Base-by-base conservation (phyloP, 208 protist species). In the Vickermania spadyakhi region DNA sequence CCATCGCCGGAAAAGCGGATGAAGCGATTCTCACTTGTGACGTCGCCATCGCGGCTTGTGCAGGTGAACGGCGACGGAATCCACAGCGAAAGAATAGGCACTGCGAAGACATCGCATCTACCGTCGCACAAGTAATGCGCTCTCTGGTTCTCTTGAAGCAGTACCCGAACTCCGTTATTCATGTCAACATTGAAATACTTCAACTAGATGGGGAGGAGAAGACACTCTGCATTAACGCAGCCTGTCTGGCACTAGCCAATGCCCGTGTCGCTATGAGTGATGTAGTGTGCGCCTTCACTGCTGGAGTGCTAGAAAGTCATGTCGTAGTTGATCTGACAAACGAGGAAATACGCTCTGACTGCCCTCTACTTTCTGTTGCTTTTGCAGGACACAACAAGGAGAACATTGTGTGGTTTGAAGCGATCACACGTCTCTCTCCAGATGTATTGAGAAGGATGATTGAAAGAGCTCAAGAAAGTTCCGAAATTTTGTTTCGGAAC, bases 81-180 rank as follows among this genome's bases (percentile, higher is more conserved):
- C 70, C 79, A 7, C 79, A 89, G 70, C 60, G 81, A 21, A 60
- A 70, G n/a, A 79, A 68, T 14, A 75, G 61, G 7, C 53, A 86
- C 22, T 81, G 80, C 5, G 80, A 92, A 28, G 88, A 94, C n/a
- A 89, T 92, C 5, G 73, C 70, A 27, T 68, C 81, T 7, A 68
- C 83, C 0, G 78, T 94, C 22, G 64, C 86, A 25, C 78, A 89
- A 30, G 84, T 92, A 14, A 72, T 72, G 29, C 79, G 84, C 23
- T 91, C 84, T 49, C 62, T 90, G 21, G 73, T 94, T 5, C 56
- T 94, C 2, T 70, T 88, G n/a, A 56, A 68, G 5, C 84, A 94
- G 60, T 94, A 94, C 60, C 84, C 88, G 21, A 79, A 79, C 61
- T 92, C 88, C n/a, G 79, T 91, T 49, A 92, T 96, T 42, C 81